These are phyloP conservation scores for Pseudogymnoascus sp. DNA, from an alignment of 2,329 filamentous ascomycete genomes.

Conservation along the genomic window DNA sequence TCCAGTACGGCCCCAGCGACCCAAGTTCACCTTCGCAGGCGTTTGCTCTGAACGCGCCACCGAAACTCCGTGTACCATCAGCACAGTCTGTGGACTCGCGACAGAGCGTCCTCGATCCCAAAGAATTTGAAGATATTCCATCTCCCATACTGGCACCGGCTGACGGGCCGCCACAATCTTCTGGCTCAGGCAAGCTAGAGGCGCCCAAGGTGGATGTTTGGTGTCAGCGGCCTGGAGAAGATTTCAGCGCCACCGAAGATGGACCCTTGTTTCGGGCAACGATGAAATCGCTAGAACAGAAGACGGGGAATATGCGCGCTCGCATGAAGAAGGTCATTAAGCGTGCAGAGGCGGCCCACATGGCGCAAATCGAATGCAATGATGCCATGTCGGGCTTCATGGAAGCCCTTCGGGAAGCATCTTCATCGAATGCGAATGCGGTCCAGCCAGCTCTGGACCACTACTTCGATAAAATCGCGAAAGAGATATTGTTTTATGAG, in stretches of 20 bases:
- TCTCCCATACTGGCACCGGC: conserved; percentile 21
- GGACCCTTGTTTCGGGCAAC: conserved; percentile 93
- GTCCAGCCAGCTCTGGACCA: conserved; percentile 96
- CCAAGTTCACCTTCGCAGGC: conserved; percentile 54
- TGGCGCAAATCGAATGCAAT: conserved; percentile 75
- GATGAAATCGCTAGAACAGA: conserved; percentile 92
- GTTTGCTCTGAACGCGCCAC: conserved; percentile 63
- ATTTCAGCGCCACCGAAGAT: conserved; percentile 78
- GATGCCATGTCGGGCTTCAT: conserved; percentile 77
- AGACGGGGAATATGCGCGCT: conserved; percentile 85
- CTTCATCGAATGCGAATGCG: conserved; percentile 84
- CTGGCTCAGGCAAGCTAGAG: conserved; percentile 20
- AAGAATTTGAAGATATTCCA: conserved; percentile 41
- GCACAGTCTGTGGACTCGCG: conserved; percentile 79
- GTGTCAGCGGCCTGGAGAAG: conserved; percentile 76
- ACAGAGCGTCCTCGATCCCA: conserved; percentile 59
- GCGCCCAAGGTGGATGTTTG: conserved; percentile 77
- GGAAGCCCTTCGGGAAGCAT: conserved; percentile 77
- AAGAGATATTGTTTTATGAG: conserved; percentile 82
- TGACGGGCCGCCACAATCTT: conserved; percentile 21
- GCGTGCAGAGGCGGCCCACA: conserved; percentile 80
- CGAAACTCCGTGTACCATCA: conserved; percentile 75
- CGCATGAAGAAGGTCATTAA: conserved; percentile 96
- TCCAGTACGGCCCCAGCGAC: conserved; percentile 37
- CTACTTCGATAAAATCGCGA: conserved; percentile 95